Evolutionary conservation across 768 basidiomycete genomes (phyloP).

Genomic region (Termitomyces sp.): DNA sequence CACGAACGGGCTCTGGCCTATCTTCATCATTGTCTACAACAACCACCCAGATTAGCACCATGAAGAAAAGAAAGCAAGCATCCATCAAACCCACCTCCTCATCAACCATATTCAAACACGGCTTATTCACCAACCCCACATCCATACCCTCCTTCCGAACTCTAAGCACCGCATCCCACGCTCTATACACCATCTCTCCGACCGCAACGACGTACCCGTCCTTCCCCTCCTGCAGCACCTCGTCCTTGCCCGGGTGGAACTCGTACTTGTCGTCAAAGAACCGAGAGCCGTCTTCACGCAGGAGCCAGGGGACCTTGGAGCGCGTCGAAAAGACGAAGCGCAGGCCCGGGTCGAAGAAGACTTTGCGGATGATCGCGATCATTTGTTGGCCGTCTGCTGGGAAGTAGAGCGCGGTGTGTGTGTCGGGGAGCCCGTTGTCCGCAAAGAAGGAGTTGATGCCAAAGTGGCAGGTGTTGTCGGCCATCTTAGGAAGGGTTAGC

Average conservation of each 20-base stretch:
- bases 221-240: slow-evolving; percentile 71
- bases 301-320: slow-evolving; percentile 84
- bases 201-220: slow-evolving; percentile 83
- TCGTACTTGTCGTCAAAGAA: slow-evolving; percentile 46
- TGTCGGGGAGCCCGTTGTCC: slow-evolving; percentile 83
- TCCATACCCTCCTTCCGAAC: slow-evolving; percentile 69
- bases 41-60: background rate
- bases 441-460: slow-evolving; percentile 84
- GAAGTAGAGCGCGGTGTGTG: slow-evolving; percentile 81
- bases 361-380: slow-evolving; percentile 67
- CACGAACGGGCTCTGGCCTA: slow-evolving; percentile 73
- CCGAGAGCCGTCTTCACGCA: slow-evolving; percentile 65
- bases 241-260: slow-evolving; percentile 84
- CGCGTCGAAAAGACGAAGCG: slow-evolving; percentile 90
- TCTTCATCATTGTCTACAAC: slow-evolving; percentile 55
- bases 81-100: slow-evolving; percentile 49
- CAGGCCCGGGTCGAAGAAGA: slow-evolving; percentile 80
- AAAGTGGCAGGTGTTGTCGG: slow-evolving; percentile 48
- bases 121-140: slow-evolving; percentile 86
- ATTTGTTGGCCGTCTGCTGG: slow-evolving; percentile 83
- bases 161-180: slow-evolving; percentile 78
- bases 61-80: background rate
- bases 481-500: slow-evolving; percentile 20
- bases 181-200: slow-evolving; percentile 84
- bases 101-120: slow-evolving; percentile 79